Evolutionary conservation across 805 yeast species (phyloP), one percentile per base, ranked within the genome.

Genomic region (Lachancea waltii): DNA sequence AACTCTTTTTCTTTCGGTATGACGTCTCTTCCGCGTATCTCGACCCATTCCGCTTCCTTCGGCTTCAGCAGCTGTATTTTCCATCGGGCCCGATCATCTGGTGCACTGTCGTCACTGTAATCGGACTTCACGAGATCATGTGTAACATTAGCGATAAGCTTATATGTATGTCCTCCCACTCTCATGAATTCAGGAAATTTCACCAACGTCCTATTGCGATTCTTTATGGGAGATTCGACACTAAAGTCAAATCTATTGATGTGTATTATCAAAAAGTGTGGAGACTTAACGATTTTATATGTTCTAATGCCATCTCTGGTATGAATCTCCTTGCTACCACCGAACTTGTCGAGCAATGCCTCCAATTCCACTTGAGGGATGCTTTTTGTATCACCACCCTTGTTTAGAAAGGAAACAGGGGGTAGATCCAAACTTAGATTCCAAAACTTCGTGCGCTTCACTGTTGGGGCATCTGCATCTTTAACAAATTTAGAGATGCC

Each of bases 131-230:
- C 29, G 7, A 22, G 33, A 7, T 29, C 11, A 44, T 63, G 63
- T 1, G 75, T 65, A 1, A 80, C 51, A 53, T 78, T 81, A 6
- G 71, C 67, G 0, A 73, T 47, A 13, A 80, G 50, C 30, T 58
- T 62, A 54, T 81, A 68, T n/a, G 43, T 47, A 16, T 53, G 35
- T 2, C 47, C 40, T 2, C 53, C 48, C 54, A 65, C 44, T 54
- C 68, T 47, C 65, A 62, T 20, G 24, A 41, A 43, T 13, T 47
- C 62, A 6, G 79, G 73, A 50, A 76, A 81, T 32, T 73, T 77
- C 3, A 84, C 81, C 20, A 81, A 70, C 1, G 83, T 79, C 22
- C 77, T 77, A 48, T 77, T 79, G 39, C 74, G 54, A 40, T 66
- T 66, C 30, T 67, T 67, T 8, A 68, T 56, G 1, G 54, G 51